Conservation (phyloP, 352 stramenopile species). For the Globisporangium parvum region DNA sequence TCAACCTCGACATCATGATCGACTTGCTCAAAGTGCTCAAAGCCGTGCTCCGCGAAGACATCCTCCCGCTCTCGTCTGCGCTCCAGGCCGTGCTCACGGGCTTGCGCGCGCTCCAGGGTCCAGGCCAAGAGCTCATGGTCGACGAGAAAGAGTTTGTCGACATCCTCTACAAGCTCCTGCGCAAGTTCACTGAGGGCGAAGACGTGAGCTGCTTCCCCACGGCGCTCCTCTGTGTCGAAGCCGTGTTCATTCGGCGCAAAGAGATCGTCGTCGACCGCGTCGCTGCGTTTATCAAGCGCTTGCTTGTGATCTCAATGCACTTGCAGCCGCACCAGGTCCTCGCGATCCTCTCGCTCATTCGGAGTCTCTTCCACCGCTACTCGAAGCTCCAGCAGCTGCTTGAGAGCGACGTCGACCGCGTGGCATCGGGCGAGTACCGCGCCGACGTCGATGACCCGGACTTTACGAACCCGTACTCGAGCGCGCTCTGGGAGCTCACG, state of each 20-base stretch:
- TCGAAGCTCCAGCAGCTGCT: slow-evolving; percentile 91
- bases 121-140: slow-evolving; percentile 93
- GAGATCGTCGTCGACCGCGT: slow-evolving; percentile 93
- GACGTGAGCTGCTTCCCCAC: slow-evolving; percentile 57
- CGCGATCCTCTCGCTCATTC: slow-evolving; percentile 84
- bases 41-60: slow-evolving; percentile 79
- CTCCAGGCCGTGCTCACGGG: slow-evolving; percentile 90
- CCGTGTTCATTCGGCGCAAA: slow-evolving; percentile 91
- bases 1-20: slow-evolving; percentile 98
- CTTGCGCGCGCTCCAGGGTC: slow-evolving; percentile 90
- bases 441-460: slow-evolving; percentile 92
- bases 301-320: slow-evolving; percentile 88
- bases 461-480: slow-evolving; percentile 93
- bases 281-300: slow-evolving; percentile 93
- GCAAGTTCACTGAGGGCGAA: slow-evolving; percentile 59
- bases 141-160: slow-evolving; percentile 96
- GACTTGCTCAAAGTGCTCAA: slow-evolving; percentile 96
- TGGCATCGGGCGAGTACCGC: slow-evolving; percentile 90
- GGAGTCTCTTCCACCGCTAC: slow-evolving; percentile 90
- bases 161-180: slow-evolving; percentile 90
- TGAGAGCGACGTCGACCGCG: slow-evolving; percentile 94
- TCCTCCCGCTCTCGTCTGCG: slow-evolving; percentile 56
- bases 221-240: slow-evolving; percentile 88
- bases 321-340: slow-evolving; percentile 75
- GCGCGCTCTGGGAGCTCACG: slow-evolving; percentile 90